Conservation (phyloP, 768 basidiomycete species). For the Hypsizygus marmoreus region DNA sequence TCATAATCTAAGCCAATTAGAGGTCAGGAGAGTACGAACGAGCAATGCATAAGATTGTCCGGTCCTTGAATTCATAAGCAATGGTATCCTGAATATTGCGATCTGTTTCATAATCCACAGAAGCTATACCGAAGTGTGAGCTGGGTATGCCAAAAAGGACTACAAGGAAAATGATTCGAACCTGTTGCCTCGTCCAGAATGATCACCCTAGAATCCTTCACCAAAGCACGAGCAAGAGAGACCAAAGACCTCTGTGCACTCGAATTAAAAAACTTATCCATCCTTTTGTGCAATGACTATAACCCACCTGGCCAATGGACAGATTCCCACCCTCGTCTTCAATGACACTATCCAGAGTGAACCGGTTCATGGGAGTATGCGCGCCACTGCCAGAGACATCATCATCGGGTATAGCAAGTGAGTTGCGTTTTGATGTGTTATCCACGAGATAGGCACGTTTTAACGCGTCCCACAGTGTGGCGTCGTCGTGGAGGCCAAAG, state of each 20-base stretch:
- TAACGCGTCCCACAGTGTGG: conserved; percentile 84
- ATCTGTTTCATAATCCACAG: conserved; percentile 89
- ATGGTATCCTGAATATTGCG: conserved; percentile 91
- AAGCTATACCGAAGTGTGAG: conserved; percentile 44
- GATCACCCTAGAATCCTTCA: conserved; percentile 82
- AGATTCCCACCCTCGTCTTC: conserved; percentile 88
- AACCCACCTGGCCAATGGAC: conserved; percentile 65
- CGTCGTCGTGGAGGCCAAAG: conserved; percentile 79
- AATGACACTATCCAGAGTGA: conserved; percentile 80
- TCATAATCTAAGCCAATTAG: not conserved
- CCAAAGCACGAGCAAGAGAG: conserved; percentile 85
- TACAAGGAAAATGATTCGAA: conserved; percentile 19
- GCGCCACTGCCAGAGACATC: conserved; percentile 41
- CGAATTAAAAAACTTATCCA: conserved; percentile 17
- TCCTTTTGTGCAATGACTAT: conserved; percentile 1
- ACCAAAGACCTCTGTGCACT: conserved; percentile 70
- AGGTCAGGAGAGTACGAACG: conserved; percentile 48
- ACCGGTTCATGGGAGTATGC: conserved; percentile 56
- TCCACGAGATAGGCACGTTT: conserved; percentile 84
- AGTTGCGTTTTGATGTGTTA: conserved; percentile 32
- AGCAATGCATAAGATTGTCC: conserved; percentile 86
- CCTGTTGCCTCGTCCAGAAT: conserved; percentile 91
- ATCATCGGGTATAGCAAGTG: conserved; percentile 27
- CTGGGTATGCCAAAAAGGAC: not conserved
- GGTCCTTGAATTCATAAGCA: conserved; percentile 76